Evolutionary conservation across 2,329 filamentous ascomycete species (phyloP), one percentile per base, ranked within the genome.

Genomic region (Fusarium pseudocircinatum): DNA sequence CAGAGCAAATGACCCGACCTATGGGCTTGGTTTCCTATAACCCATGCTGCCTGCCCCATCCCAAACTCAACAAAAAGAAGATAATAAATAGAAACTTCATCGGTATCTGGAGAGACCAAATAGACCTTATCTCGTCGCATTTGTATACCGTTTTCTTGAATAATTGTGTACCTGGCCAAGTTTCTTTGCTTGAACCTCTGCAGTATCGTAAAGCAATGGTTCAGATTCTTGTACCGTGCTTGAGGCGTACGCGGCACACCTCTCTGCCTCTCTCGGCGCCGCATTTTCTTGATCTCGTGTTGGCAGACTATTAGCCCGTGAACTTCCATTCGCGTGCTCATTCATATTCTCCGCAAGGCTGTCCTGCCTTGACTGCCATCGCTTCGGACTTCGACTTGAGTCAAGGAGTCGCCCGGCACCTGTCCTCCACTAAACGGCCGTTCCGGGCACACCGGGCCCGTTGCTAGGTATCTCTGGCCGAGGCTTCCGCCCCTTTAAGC

Each of bases 401-500:
- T 77, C 74, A 43, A 67, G 60, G 43, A 67, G 56, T 70, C 77
- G 70, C 68, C 75, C 66, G 67, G 69, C 66, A 66, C 65, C 72
- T 58, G 64, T 63, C 70, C 61, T 75, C 77, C 76, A 75, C 79
- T 84, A 85, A 65, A 82, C 82, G 62, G 83, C 83, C 56, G 83
- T 83, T 67, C 84, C 83, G 60, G 82, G 83, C 47, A 78, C 82
- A 57, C 81, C 79, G 47, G 77, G 62, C 78, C 81, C 75, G 75
- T 79, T 70, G 78, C 80, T 73, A 80, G 83, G 65, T 80, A 82
- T 77, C 82, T 84, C 76, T 56, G 75, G 75, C 43, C 76, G 78
- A 52, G 81, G 76, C 67, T 81, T 79, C 73, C 91, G 87, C 57
- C 92, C 92, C 85, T 94, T 95, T 82, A 96, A 84, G 82, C 92